Base-by-base conservation (phyloP, 2,329 filamentous ascomycete genomes). In the Nigrograna mackinnonii region DNA sequence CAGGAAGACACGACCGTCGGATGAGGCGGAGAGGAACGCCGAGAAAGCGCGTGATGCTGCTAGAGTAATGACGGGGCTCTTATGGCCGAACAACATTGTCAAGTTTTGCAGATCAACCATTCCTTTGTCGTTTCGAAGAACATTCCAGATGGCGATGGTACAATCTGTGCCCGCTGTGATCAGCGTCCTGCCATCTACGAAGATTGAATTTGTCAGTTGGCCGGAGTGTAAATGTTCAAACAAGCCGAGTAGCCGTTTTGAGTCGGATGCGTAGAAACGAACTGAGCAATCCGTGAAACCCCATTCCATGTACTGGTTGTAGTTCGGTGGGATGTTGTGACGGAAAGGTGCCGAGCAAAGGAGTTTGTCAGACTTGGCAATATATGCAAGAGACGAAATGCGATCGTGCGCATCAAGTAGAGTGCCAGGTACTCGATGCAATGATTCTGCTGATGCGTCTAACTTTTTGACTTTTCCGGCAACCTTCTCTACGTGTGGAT, bases 181-280 rank as follows among this genome's bases (percentile, higher is more conserved):
- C 16, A 99, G 78, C 0, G 90, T 96, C 57, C 87, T 89, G 13
- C 90, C 92, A 64, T 96, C 92, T 1, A 89, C 89, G 63, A 97
- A 94, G 11, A 86, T 77, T 1, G 89, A 85, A 41, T 84, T 85
- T 0, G 91, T 92, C 20, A 99, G 80, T 62, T 96, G 91, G 4
- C 91, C 91, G 43, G 92, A 86, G 64, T 99, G 94, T 2, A 96
- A 77, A 61, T 97, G 95, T 67, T 99, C 94, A 61, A 92, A 96
- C 14, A 96, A 79, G 0, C 92, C 92, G 24, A 95, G 83, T 17
- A 87, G 77, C 74, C 89, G 91, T 60, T 89, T 85, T 44, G 83
- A 89, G 53, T 96, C 90, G 35, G 86, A 84, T 41, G 87, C 83
- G 71, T 89, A 96, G 75, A 99, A 97, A 4, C 94, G 86, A 20